Percentiles rank a stretch among this genome's conserved stretches.
Evolutionary conservation across 202 grass and related monocot genomes (phyloP).

Genomic region (Panicum hallii): DNA sequence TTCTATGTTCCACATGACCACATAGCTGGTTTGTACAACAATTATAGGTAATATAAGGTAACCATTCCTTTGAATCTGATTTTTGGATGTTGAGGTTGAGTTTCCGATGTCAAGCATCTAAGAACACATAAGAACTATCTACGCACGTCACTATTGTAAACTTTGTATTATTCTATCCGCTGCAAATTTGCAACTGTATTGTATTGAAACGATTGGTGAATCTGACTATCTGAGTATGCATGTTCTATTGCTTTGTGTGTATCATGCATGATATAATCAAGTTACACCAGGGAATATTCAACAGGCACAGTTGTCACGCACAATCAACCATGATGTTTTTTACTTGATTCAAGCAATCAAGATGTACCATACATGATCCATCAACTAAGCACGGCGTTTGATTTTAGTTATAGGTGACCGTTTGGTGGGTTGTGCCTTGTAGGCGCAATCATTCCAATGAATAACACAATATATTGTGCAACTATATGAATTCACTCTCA

Average conservation of each 20-base stretch:
- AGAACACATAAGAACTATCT: background rate
- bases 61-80: conserved; percentile 22
- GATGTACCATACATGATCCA: background rate
- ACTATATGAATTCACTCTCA: background rate
- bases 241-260: background rate
- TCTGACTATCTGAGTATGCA: background rate
- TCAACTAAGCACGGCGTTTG: background rate
- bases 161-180: background rate
- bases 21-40: conserved; percentile 38
- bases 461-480: background rate
- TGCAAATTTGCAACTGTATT: background rate
- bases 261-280: background rate
- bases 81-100: background rate
- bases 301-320: background rate
- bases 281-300: background rate
- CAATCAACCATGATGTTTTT: background rate
- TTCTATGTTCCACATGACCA: background rate
- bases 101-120: conserved; percentile 31
- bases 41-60: conserved; percentile 28
- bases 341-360: background rate
- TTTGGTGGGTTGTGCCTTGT: background rate
- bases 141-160: background rate
- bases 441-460: background rate
- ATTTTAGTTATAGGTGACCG: background rate
- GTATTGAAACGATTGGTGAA: background rate